Conservation (phyloP, 2,329 filamentous ascomycete genomes). For the Hypoxylon rubiginosum region DNA sequence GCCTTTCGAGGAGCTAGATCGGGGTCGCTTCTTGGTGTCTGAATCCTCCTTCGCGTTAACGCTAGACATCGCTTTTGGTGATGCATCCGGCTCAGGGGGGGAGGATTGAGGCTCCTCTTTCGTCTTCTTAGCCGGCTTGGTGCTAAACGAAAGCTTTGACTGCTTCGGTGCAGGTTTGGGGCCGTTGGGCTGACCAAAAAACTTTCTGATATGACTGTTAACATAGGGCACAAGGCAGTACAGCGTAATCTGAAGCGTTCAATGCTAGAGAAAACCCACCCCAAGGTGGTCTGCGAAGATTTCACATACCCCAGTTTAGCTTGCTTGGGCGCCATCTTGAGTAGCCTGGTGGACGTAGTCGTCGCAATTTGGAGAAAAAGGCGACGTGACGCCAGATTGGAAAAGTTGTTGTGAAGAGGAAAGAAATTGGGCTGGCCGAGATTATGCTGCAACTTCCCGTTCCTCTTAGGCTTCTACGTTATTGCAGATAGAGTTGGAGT, state of each 20-base stretch:
- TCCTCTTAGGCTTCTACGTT: neutral
- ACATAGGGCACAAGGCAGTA: constrained; percentile 11
- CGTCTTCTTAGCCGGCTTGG: constrained; percentile 61
- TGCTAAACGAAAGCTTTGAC: constrained; percentile 82
- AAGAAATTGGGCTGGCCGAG: neutral
- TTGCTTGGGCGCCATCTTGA: constrained; percentile 53
- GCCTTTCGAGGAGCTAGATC: constrained; percentile 43
- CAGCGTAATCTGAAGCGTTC: neutral
- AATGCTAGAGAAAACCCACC: constrained; percentile 45
- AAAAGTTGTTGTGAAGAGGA: constrained; percentile 19
- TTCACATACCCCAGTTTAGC: constrained; percentile 54
- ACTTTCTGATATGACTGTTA: constrained; percentile 73
- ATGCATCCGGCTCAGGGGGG: constrained; percentile 31
- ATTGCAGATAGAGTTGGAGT: constrained; percentile 23
- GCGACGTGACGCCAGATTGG: constrained; percentile 48
- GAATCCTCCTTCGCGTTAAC: constrained; percentile 56
- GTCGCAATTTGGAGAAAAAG: constrained; percentile 44
- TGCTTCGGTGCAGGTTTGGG: constrained; percentile 75
- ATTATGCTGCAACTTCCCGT: constrained; percentile 9
- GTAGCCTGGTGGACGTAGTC: constrained; percentile 44
- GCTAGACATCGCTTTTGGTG: constrained; percentile 43
- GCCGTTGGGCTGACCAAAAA: constrained; percentile 79
- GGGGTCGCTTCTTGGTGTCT: constrained; percentile 62
- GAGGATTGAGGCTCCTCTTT: constrained; percentile 51
- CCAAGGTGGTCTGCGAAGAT: constrained; percentile 53